Conservation (phyloP, 169 alveolate genomes). For the Plasmodium cynomolgi region DNA sequence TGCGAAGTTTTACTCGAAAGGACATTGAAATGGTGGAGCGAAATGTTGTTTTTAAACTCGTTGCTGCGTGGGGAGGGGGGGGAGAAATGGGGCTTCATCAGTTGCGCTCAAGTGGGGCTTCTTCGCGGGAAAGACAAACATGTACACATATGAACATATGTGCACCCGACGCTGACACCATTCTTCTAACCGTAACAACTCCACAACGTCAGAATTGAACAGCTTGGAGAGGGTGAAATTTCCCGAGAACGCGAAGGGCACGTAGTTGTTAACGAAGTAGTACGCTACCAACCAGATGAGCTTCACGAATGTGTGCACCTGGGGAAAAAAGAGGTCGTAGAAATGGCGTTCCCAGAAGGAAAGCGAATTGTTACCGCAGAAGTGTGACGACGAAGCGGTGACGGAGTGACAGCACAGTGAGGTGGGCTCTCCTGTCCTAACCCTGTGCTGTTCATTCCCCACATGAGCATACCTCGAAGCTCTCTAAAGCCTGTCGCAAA, state of each 20-base stretch:
- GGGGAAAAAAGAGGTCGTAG: background rate
- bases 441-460: background rate
- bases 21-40: slow-evolving; percentile 39
- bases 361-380: background rate
- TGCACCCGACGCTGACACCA: background rate
- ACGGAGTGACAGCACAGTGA: background rate
- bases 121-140: background rate
- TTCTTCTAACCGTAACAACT: slow-evolving; percentile 25
- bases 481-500: slow-evolving; percentile 24
- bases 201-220: slow-evolving; percentile 9
- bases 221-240: slow-evolving; percentile 37
- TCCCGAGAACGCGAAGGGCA: slow-evolving; percentile 59
- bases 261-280: slow-evolving; percentile 38
- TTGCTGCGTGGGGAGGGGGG: slow-evolving; percentile 10
- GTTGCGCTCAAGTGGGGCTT: background rate
- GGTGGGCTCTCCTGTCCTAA: background rate
- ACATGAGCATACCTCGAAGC: slow-evolving; percentile 24
- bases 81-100: background rate
- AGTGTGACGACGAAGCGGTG: background rate
- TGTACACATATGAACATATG: background rate
- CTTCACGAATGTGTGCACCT: slow-evolving; percentile 34
- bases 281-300: slow-evolving; percentile 57
- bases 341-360: background rate
- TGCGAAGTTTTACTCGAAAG: slow-evolving; percentile 32
- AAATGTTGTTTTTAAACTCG: slow-evolving; percentile 34